Conservation (phyloP, 2,329 filamentous ascomycete genomes). For the Thelonectria discophora region DNA sequence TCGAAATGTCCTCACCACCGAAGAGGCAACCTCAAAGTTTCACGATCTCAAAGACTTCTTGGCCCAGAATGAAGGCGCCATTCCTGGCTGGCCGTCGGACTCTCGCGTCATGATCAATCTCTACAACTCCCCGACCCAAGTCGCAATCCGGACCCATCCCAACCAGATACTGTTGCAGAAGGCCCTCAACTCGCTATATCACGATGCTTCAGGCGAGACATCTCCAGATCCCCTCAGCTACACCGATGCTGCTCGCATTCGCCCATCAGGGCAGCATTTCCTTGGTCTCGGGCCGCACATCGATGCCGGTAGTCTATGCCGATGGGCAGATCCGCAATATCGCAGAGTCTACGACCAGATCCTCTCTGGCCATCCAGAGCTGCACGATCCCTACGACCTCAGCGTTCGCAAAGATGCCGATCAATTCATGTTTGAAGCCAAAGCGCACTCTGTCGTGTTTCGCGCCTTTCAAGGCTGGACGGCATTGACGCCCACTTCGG, state of each 20-base stretch:
- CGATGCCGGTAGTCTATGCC: slow-evolving; percentile 53
- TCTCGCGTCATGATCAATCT: slow-evolving; percentile 51
- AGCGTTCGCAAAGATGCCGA: slow-evolving; percentile 46
- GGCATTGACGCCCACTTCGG: slow-evolving; percentile 47
- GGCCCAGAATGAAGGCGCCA: slow-evolving; percentile 42
- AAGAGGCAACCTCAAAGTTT: slow-evolving; percentile 38
- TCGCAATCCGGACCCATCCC: slow-evolving; percentile 49
- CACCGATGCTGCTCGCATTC: slow-evolving; percentile 50
- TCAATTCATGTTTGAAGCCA: slow-evolving; percentile 47
- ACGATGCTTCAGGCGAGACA: slow-evolving; percentile 42
- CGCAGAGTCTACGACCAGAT: slow-evolving; percentile 48
- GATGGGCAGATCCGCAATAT: slow-evolving; percentile 53
- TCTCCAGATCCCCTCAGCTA: slow-evolving; percentile 50
- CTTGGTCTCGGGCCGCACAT: slow-evolving; percentile 54
- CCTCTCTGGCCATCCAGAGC: slow-evolving; percentile 48
- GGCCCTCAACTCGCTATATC: slow-evolving; percentile 52
- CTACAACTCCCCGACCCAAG: slow-evolving; percentile 51
- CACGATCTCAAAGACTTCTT: slow-evolving; percentile 47
- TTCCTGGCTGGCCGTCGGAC: slow-evolving; percentile 48
- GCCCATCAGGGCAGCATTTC: slow-evolving; percentile 49
- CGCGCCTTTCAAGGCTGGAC: slow-evolving; percentile 54
- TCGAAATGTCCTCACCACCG: slow-evolving; percentile 30
- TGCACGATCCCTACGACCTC: slow-evolving; percentile 51
- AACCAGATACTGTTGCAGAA: slow-evolving; percentile 48
- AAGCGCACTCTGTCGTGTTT: slow-evolving; percentile 50